Percentiles rank a stretch among this genome's conserved stretches.
phyloP scores from a whole-genome alignment of 371 early-diverging fungal genomes.

The Syncephalastrum racemosum region DNA sequence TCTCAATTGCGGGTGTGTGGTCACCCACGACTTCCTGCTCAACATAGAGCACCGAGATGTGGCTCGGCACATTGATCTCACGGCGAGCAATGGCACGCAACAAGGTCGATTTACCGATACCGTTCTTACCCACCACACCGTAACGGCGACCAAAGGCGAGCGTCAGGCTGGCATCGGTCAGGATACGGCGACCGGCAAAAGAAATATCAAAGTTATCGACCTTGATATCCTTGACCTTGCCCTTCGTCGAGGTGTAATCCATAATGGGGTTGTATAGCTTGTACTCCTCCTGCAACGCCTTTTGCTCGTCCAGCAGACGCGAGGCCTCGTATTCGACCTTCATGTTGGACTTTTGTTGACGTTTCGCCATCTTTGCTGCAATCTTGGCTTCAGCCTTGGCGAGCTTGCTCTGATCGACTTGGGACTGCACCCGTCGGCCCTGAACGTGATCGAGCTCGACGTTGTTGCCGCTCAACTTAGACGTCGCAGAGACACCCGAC shows the following conservation, averaged over 20 bases:
- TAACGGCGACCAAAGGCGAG: slow-evolving; percentile 89
- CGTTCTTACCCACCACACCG: slow-evolving; percentile 98
- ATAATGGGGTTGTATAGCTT: slow-evolving; percentile 79
- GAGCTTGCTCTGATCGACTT: slow-evolving; percentile 89
- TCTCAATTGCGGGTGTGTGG: slow-evolving; percentile 82
- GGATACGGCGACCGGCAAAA: slow-evolving; percentile 92
- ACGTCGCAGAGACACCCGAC: slow-evolving; percentile 57
- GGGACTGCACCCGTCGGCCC: slow-evolving; percentile 71
- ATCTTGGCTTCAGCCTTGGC: slow-evolving; percentile 93
- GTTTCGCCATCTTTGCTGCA: slow-evolving; percentile 86
- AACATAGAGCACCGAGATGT: slow-evolving; percentile 92
- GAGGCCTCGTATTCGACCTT: slow-evolving; percentile 72
- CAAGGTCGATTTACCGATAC: slow-evolving; percentile 97
- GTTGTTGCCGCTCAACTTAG: slow-evolving; percentile 31
- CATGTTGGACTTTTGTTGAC: slow-evolving; percentile 65
- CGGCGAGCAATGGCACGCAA: slow-evolving; percentile 89
- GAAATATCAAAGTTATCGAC: slow-evolving; percentile 95
- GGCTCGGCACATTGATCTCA: slow-evolving; percentile 86
- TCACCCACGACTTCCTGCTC: slow-evolving; percentile 97
- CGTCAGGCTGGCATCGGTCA: slow-evolving; percentile 82
- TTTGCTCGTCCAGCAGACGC: slow-evolving; percentile 73
- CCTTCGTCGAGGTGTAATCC: slow-evolving; percentile 82
- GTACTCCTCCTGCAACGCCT: slow-evolving; percentile 67
- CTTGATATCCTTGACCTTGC: slow-evolving; percentile 92
- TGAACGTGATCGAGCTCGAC: slow-evolving; percentile 72